Percentiles rank a stretch among this genome's conserved stretches.
Conservation (phyloP, 805 yeast species). For the Candida nanaspora region DNA sequence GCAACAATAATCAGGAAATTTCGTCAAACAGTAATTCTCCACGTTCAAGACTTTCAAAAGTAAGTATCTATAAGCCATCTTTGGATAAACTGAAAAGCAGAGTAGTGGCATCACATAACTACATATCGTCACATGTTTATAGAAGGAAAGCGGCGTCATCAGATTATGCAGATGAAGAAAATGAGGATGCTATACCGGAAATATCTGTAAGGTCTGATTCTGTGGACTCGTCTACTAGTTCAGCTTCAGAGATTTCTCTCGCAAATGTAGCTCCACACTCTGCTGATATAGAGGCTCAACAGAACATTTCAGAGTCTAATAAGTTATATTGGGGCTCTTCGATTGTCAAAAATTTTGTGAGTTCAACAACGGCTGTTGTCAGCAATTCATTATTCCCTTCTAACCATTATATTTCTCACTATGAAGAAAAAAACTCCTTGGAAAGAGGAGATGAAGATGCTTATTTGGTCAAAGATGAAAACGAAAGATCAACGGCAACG, state of each 20-base stretch:
- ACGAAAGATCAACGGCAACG: slow-evolving; percentile 40
- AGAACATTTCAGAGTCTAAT: neutral
- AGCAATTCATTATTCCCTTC: neutral
- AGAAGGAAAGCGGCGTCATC: neutral
- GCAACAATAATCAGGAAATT: no score
- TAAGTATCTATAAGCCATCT: neutral
- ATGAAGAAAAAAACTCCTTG: slow-evolving; percentile 31
- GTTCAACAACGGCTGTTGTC: slow-evolving; percentile 1
- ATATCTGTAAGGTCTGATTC: neutral
- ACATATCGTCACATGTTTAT: neutral
- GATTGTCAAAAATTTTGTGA: neutral
- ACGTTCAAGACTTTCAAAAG: neutral
- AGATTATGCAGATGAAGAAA: neutral
- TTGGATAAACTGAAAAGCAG: neutral
- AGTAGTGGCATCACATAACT: neutral
- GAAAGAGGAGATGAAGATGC: slow-evolving; percentile 40
- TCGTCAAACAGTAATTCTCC: neutral
- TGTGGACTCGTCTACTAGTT: neutral
- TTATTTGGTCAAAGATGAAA: slow-evolving; percentile 36
- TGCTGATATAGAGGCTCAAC: neutral
- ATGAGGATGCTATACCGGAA: neutral
- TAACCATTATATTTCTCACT: slow-evolving; percentile 39
- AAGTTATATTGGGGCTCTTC: neutral
- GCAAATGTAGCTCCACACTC: neutral
- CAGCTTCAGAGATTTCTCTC: neutral